phyloP scores from a whole-genome alignment of 78 protist genomes.

The Isochrysis galbana region DNA sequence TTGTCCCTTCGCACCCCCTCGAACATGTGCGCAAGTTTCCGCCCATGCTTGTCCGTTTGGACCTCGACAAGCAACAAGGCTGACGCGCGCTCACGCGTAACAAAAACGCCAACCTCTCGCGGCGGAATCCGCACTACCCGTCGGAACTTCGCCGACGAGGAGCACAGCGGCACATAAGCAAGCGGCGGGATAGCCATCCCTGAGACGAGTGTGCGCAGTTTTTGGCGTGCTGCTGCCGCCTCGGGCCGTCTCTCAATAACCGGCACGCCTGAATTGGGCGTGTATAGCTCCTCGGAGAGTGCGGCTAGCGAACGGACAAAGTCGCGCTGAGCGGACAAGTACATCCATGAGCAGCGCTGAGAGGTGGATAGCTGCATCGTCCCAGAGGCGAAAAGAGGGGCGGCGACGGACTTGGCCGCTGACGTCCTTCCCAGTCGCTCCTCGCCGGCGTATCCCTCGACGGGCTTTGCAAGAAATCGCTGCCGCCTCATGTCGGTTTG shows the following conservation, averaged over 20 bases:
- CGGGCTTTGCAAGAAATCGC: too few relatives aligned
- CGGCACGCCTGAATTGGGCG: not conserved
- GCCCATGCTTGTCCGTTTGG: not conserved
- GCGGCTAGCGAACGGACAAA: not conserved
- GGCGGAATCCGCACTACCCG: not conserved
- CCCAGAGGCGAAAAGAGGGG: not conserved
- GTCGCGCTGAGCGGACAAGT: not conserved
- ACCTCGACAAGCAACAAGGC: not conserved
- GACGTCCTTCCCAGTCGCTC: too few relatives aligned
- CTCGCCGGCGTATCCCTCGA: not conserved
- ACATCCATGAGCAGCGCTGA: not conserved
- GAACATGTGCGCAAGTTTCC: not conserved
- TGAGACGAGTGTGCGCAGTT: not conserved
- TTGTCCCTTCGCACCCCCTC: not conserved
- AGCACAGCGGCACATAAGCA: not conserved
- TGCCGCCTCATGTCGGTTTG: too few relatives aligned
- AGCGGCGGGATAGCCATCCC: not conserved
- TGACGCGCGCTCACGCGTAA: slow-evolving; percentile 9
- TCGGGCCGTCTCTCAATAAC: not conserved
- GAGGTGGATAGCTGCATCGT: not conserved
- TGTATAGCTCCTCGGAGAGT: not conserved
- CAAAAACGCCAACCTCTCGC: not conserved
- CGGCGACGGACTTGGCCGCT: not conserved
- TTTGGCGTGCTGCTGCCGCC: not conserved
- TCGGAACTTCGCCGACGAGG: not conserved